These are phyloP conservation scores for Toxoplasma gondii DNA, from an alignment of 169 alveolate species.

Conservation along the genomic window DNA sequence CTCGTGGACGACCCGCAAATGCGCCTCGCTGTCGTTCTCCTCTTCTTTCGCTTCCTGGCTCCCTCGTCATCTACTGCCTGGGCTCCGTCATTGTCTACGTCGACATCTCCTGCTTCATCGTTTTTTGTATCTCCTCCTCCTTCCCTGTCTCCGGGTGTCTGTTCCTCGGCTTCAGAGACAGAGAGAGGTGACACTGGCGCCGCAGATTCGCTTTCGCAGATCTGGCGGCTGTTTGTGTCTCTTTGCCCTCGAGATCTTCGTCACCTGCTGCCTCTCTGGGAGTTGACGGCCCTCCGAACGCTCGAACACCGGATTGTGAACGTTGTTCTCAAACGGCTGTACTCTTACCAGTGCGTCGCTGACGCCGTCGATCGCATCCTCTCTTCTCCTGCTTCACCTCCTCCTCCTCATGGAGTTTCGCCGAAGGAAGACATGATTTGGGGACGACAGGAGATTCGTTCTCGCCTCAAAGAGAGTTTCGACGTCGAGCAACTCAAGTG, in stretches of 20 bases:
- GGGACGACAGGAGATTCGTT: neutral
- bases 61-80: neutral
- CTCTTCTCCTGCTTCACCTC: neutral
- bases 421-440: neutral
- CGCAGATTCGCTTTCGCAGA: neutral
- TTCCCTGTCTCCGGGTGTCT: too few relatives aligned
- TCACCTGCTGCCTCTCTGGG: neutral
- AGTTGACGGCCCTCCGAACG: neutral
- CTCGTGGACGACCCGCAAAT: neutral
- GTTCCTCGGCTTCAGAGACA: neutral
- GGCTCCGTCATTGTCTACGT: neutral
- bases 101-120: neutral
- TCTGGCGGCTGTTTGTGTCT: neutral
- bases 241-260: neutral
- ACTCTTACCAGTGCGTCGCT: neutral
- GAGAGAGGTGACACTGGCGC: neutral
- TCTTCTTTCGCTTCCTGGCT: neutral
- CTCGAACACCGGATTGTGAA: slow-evolving; percentile 33
- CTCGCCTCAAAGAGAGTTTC: neutral
- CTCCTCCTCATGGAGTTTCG: neutral
- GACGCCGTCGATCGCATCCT: neutral
- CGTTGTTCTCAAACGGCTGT: neutral
- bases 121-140: too few relatives aligned
- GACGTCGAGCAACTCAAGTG: neutral
- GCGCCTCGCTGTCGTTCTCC: neutral